Evolutionary conservation across 352 stramenopile species (phyloP).

Genomic region (Phytopythium helicoides): DNA sequence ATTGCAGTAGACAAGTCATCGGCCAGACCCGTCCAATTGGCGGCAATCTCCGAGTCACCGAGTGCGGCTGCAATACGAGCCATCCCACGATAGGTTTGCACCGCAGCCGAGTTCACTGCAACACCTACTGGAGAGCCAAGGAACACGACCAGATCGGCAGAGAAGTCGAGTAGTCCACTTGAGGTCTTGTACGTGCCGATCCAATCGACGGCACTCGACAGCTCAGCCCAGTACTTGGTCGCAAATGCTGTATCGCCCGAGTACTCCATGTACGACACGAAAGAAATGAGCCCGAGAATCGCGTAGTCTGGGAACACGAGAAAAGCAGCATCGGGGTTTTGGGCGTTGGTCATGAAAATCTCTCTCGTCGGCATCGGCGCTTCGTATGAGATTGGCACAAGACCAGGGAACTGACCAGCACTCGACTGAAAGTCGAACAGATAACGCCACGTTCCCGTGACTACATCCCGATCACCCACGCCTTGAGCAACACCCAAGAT

Average conservation of each 20-base stretch:
- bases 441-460: constrained; percentile 20
- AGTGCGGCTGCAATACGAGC: constrained; percentile 12
- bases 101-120: constrained; percentile 22
- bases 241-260: constrained; percentile 16
- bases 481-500: constrained; percentile 27
- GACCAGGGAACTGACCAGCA: constrained; percentile 14
- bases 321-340: constrained; percentile 2
- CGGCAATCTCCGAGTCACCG: constrained; percentile 13
- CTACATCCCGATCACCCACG: constrained; percentile 11
- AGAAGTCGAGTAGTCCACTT: constrained; percentile 20
- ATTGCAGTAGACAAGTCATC: constrained; percentile 15
- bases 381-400: constrained; percentile 19
- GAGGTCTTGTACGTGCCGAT: constrained; percentile 10
- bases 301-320: constrained; percentile 27
- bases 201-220: constrained; percentile 13
- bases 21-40: constrained; percentile 8
- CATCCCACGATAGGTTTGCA: constrained; percentile 22
- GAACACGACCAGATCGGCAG: constrained; percentile 15
- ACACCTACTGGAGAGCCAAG: constrained; percentile 11
- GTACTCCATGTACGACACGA: constrained; percentile 31
- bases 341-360: constrained; percentile 20
- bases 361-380: constrained; percentile 20
- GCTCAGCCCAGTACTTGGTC: constrained; percentile 13
- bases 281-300: constrained; percentile 21
- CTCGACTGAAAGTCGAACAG: constrained; percentile 20